phyloP scores from a whole-genome alignment of 768 basidiomycete species.

The Lactifluus volemus region DNA sequence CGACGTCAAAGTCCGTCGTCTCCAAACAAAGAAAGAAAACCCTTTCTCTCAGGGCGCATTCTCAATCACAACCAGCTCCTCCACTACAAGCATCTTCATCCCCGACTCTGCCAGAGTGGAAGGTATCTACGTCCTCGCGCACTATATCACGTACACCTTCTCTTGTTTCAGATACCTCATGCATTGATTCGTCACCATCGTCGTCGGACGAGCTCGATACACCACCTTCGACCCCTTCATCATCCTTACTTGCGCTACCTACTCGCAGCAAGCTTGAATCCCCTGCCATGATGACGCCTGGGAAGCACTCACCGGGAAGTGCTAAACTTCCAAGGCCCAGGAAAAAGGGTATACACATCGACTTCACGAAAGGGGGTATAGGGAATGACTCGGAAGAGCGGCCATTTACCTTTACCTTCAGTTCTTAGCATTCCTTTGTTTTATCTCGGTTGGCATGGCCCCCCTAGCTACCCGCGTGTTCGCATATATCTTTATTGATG shows the following conservation, averaged over 20 bases:
- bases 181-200: not conserved
- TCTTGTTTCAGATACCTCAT: constrained; percentile 4
- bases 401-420: not conserved
- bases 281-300: not conserved
- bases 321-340: not conserved
- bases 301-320: not conserved
- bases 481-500: not conserved
- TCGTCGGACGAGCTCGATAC: constrained; percentile 20
- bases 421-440: not conserved
- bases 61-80: not conserved
- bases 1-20: not conserved
- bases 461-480: not conserved
- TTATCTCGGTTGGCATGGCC: too few species aligned
- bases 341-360: not conserved
- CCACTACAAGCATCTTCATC: not conserved
- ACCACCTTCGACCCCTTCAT: constrained; percentile 10
- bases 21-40: not conserved
- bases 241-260: not conserved
- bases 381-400: not conserved
- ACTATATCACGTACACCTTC: constrained; percentile 4
- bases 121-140: not conserved
- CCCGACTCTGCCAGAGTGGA: not conserved
- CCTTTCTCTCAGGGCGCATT: not conserved
- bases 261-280: not conserved
- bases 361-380: not conserved